Percentiles rank a stretch among this genome's conserved stretches.
Evolutionary conservation across 2,329 filamentous ascomycete genomes (phyloP).

Genomic region (Elsinoe batatas): DNA sequence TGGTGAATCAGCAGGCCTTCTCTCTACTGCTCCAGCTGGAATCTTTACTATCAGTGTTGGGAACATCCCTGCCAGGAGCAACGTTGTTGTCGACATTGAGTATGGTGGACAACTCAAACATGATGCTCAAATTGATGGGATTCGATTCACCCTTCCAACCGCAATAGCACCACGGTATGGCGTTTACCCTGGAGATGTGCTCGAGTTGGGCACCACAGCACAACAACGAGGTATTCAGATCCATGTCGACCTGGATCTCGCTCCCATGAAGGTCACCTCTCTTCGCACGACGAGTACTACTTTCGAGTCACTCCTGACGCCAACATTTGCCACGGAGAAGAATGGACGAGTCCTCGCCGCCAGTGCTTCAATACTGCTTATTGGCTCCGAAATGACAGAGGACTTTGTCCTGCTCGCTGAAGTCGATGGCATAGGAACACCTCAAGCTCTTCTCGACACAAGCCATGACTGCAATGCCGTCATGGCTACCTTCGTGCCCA

Average conservation of each 20-base stretch:
- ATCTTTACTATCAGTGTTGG: slow-evolving; percentile 60
- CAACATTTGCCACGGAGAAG: background rate
- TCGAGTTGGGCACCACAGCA: slow-evolving; percentile 16
- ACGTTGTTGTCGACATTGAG: slow-evolving; percentile 50
- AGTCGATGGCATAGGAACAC: slow-evolving; percentile 50
- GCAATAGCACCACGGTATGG: slow-evolving; percentile 59
- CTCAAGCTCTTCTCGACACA: slow-evolving; percentile 53
- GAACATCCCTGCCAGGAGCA: slow-evolving; percentile 52
- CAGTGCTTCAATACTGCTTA: background rate
- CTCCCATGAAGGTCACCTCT: slow-evolving; percentile 49
- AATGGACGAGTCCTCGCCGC: background rate
- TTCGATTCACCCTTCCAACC: slow-evolving; percentile 60
- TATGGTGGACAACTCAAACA: slow-evolving; percentile 65
- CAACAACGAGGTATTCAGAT: slow-evolving; percentile 41
- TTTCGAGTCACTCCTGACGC: background rate
- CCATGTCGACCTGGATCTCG: slow-evolving; percentile 50
- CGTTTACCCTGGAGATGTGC: slow-evolving; percentile 31
- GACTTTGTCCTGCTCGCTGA: slow-evolving; percentile 61
- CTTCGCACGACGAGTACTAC: background rate
- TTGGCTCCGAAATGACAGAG: slow-evolving; percentile 28
- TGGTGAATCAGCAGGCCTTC: slow-evolving; percentile 53
- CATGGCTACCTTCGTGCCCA: slow-evolving; percentile 62
- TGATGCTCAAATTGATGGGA: slow-evolving; percentile 56
- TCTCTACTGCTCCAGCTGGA: slow-evolving; percentile 55
- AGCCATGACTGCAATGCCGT: slow-evolving; percentile 48